Percentiles rank a stretch among this genome's conserved stretches.
These are phyloP conservation scores for Malassezia pachydermatis DNA, from an alignment of 1,284 basidiomycete species.

Conservation along the genomic window DNA sequence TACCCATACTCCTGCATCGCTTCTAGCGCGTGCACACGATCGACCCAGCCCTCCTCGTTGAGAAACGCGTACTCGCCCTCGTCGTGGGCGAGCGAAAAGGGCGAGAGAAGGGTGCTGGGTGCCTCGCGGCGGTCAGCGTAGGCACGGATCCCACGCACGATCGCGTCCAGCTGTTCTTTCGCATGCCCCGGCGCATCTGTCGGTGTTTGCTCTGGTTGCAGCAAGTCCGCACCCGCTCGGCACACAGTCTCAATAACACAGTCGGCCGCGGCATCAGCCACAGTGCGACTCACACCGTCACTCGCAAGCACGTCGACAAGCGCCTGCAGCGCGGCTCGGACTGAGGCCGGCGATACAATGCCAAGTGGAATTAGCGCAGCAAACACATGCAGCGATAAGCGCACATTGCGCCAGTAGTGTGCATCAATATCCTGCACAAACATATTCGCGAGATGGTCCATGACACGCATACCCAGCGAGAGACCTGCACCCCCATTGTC, in stretches of 20 bases:
- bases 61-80: too few relatives aligned
- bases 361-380: slow-evolving; percentile 52
- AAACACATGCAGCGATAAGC: slow-evolving; percentile 36
- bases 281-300: slow-evolving; percentile 59
- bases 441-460: slow-evolving; percentile 37
- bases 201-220: slow-evolving; percentile 12
- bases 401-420: slow-evolving; percentile 41
- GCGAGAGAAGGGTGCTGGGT: slow-evolving; percentile 25
- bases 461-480: slow-evolving; percentile 29
- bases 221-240: slow-evolving; percentile 34
- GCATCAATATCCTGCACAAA: slow-evolving; percentile 40
- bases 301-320: slow-evolving; percentile 77
- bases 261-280: slow-evolving; percentile 55
- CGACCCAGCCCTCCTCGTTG: slow-evolving; percentile 36
- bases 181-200: slow-evolving; percentile 12
- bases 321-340: slow-evolving; percentile 66
- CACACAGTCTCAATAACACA: slow-evolving; percentile 73
- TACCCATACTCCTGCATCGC: slow-evolving; percentile 23
- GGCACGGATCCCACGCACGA: slow-evolving; percentile 28
- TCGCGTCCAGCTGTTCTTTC: slow-evolving; percentile 26
- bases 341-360: slow-evolving; percentile 63
- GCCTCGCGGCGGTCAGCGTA: slow-evolving; percentile 32
- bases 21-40: slow-evolving; percentile 31
- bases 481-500: too few relatives aligned
- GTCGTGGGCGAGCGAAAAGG: slow-evolving; percentile 21